Evolutionary conservation across 768 basidiomycete species (phyloP).

Genomic region (Pulveroboletus ravenelii): DNA sequence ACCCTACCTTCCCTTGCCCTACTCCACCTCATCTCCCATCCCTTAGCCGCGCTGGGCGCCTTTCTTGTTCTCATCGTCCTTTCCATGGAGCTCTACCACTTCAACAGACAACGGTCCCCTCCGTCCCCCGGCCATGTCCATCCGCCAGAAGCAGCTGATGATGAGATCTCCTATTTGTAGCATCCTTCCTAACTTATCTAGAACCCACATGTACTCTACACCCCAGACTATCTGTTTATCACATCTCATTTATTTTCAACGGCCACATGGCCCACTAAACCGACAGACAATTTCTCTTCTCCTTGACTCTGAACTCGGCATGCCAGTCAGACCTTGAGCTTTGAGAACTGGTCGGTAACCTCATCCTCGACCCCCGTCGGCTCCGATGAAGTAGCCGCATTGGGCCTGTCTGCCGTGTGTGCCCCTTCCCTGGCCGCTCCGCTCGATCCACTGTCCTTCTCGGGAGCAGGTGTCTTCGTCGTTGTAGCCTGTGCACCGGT

Average conservation of each 20-base stretch:
- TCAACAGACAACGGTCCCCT: constrained; percentile 36
- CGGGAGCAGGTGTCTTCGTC: constrained; percentile 22
- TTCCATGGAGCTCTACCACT: constrained; percentile 57
- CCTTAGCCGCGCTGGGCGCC: constrained; percentile 53
- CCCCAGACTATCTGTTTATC: constrained; percentile 8
- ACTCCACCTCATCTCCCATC: background rate
- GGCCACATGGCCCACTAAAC: background rate
- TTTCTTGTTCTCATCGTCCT: constrained; percentile 70
- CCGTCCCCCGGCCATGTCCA: background rate
- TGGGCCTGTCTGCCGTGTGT: constrained; percentile 24
- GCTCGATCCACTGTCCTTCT: constrained; percentile 7
- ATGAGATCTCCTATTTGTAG: constrained; percentile 15
- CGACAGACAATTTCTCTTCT: background rate
- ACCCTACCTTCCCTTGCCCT: background rate
- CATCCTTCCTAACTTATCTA: background rate
- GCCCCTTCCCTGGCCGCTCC: constrained; percentile 7
- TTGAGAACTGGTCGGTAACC: constrained; percentile 50
- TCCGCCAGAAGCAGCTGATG: constrained; percentile 4
- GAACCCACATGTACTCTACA: constrained; percentile 11
- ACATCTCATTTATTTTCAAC: background rate
- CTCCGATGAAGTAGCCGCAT: constrained; percentile 18
- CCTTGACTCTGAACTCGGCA: background rate
- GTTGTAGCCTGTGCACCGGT: background rate
- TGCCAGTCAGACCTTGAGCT: constrained; percentile 49
- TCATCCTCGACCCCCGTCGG: constrained; percentile 18